phyloP scores from a whole-genome alignment of 371 early-diverging fungal species.

The Mortierella sp. region DNA sequence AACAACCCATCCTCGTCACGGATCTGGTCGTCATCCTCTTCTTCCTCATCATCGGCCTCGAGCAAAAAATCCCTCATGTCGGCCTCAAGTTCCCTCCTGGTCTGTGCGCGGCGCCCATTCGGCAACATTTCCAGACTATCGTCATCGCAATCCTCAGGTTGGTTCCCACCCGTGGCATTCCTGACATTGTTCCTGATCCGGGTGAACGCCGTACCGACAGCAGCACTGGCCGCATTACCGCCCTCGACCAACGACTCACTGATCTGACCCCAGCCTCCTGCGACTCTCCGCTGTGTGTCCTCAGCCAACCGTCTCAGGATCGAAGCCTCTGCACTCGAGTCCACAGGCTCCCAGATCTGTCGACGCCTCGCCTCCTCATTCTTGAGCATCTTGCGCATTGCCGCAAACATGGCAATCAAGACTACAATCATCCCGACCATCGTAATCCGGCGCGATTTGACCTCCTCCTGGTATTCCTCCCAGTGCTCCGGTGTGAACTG shows the following conservation, averaged over 20 bases:
- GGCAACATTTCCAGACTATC: conserved; percentile 54
- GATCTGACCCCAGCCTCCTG: conserved; percentile 56
- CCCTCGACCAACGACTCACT: conserved; percentile 50
- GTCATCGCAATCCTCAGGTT: conserved; percentile 54
- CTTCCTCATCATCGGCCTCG: conserved; percentile 51
- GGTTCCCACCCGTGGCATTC: conserved; percentile 24
- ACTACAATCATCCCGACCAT: conserved; percentile 56
- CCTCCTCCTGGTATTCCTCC: conserved; percentile 38
- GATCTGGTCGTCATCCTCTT: conserved; percentile 35
- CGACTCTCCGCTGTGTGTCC: conserved; percentile 50
- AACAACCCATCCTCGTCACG: conserved; percentile 55
- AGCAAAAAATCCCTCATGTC: conserved; percentile 56
- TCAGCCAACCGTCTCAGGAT: conserved; percentile 49
- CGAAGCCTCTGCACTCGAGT: conserved; percentile 55
- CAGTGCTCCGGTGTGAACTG: conserved; percentile 37
- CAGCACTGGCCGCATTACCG: conserved; percentile 49
- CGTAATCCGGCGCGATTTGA: conserved; percentile 44
- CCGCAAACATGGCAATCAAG: conserved; percentile 53
- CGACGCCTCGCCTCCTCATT: conserved; percentile 52
- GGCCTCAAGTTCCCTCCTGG: conserved; percentile 47
- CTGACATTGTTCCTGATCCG: conserved; percentile 53
- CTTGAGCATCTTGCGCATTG: conserved; percentile 56
- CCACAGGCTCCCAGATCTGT: conserved; percentile 57
- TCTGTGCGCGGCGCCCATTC: conserved; percentile 44
- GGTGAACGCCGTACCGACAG: conserved; percentile 49